Percentiles rank a stretch among this genome's conserved stretches.
These are phyloP conservation scores for Talaromyces adpressus DNA, from an alignment of 495 filamentous ascomycete species.

Conservation along the genomic window DNA sequence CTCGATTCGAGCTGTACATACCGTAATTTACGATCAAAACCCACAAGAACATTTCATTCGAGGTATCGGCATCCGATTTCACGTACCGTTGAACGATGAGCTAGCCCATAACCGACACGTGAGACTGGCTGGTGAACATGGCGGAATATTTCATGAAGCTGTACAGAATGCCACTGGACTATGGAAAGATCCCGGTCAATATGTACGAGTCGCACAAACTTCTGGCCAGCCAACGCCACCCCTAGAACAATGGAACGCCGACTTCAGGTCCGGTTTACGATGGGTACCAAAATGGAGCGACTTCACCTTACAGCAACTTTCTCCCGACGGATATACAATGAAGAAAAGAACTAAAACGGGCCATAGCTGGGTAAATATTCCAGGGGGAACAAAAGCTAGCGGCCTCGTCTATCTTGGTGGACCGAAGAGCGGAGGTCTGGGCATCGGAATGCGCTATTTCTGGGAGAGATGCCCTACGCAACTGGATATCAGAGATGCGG, in stretches of 20 bases:
- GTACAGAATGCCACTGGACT: slow-evolving; percentile 36
- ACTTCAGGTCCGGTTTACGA: slow-evolving; percentile 26
- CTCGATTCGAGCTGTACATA: slow-evolving; percentile 29
- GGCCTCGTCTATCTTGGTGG: slow-evolving; percentile 42
- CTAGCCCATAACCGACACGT: slow-evolving; percentile 34
- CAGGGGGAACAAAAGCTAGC: slow-evolving; percentile 35
- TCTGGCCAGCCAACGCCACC: slow-evolving; percentile 23
- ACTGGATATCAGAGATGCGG: slow-evolving; percentile 34
- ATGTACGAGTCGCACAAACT: slow-evolving; percentile 26
- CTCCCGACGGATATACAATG: slow-evolving; percentile 42
- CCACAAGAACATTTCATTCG: slow-evolving; percentile 27
- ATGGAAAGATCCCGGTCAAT: slow-evolving; percentile 28
- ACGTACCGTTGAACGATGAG: slow-evolving; percentile 28
- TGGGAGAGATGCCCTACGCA: slow-evolving; percentile 45
- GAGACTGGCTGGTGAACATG: slow-evolving; percentile 27
- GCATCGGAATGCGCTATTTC: slow-evolving; percentile 40
- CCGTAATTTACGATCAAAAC: slow-evolving; percentile 29
- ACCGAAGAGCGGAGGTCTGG: slow-evolving; percentile 36
- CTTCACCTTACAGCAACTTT: slow-evolving; percentile 38
- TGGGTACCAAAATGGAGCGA: slow-evolving; percentile 43
- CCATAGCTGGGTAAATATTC: slow-evolving; percentile 42
- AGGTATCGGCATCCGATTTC: slow-evolving; percentile 31
- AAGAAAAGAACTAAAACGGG: slow-evolving; percentile 42
- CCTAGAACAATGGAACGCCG: slow-evolving; percentile 25
- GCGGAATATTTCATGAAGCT: slow-evolving; percentile 31